Conservation (phyloP, 1,284 basidiomycete genomes). For the Pterulicium gracile region DNA sequence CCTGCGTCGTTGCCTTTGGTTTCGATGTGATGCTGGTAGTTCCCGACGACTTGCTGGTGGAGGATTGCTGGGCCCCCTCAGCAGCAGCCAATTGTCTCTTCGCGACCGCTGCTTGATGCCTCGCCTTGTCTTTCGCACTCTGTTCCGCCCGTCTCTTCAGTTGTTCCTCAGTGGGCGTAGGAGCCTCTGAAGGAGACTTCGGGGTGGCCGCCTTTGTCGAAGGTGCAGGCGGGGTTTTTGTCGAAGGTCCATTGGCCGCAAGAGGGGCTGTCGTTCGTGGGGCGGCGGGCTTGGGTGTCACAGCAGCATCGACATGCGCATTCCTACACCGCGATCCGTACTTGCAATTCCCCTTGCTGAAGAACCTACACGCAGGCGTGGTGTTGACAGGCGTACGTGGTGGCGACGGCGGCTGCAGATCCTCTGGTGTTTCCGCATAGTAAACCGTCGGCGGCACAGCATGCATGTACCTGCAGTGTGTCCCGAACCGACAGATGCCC, state of each 20-base stretch:
- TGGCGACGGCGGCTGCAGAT: background rate
- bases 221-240: background rate
- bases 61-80: background rate
- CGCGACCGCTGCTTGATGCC: background rate
- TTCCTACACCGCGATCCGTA: background rate
- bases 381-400: background rate
- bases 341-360: background rate
- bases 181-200: background rate
- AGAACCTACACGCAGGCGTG: background rate
- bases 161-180: background rate
- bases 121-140: background rate
- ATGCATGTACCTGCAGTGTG: background rate
- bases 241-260: background rate
- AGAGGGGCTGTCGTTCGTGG: background rate
- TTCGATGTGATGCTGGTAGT: background rate
- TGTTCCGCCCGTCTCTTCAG: background rate
- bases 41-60: no score
- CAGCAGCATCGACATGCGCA: background rate
- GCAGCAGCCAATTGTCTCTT: background rate
- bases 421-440: background rate
- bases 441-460: background rate
- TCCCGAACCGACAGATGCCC: background rate
- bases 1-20: background rate
- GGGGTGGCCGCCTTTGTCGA: background rate
- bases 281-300: no score